Base-by-base conservation (phyloP, 1,139 yeast genomes). In the Candida sojae region DNA sequence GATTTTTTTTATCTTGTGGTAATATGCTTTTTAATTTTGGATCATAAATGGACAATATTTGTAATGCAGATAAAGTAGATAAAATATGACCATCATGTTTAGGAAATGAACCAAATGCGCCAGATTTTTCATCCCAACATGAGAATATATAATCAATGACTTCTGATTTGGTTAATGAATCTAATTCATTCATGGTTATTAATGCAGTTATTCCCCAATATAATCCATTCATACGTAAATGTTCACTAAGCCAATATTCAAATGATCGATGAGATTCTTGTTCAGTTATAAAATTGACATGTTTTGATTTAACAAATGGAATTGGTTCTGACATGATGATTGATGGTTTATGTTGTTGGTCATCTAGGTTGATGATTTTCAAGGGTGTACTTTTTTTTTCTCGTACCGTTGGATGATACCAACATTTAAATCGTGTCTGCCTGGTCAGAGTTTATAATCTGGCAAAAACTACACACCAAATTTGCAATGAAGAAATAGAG, bases 191-290 rank as follows among this genome's bases (percentile, higher is more conserved):
- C 70, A 92, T 63, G 7, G 87, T 68, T 45, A 81, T 80, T 36
- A 92, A 68, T 0, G 97, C 90, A 12, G 88, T 85, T 6, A 90
- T 72, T 0, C 97, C 99, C 99, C 99, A 93, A 64, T 95, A 93
- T 1, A 95, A 75, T 5, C 99, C 99, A 60, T 88, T 90, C 76
- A 93, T 70, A 39, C 97, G 77, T 46, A 93, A 75, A 64, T 93
- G 98, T 60, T 95, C 98, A 26, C 91, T 82, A 48, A 92, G 69
- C 95, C 96, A 91, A 66, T 90, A 92, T 58, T 88, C 95, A 48
- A 86, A 78, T 6, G 73, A 59, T 44, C 68, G 63, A 49, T 70
- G 63, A 6, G 74, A 68, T 56, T 75, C 77, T 44, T 74, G 73
- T 25, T 67, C 66, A 30, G 67, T 57, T 28, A 75, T 64, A 56